phyloP scores from a whole-genome alignment of 1,284 basidiomycete genomes.

The Schizopora paradoxa region DNA sequence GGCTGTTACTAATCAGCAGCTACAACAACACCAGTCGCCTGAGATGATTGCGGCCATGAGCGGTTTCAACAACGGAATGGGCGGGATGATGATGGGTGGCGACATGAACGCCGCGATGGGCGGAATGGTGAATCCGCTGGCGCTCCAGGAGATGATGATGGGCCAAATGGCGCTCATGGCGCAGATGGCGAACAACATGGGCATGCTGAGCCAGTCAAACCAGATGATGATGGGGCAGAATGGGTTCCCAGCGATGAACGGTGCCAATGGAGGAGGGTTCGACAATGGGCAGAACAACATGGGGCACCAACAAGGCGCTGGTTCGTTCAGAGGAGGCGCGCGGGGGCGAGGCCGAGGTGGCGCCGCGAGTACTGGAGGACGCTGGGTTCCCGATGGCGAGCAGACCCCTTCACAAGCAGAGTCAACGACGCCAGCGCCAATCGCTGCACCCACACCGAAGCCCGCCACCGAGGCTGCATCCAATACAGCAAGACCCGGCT shows the following conservation, averaged over 20 bases:
- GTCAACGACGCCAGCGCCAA: conserved; percentile 23
- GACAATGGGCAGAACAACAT: conserved; percentile 32
- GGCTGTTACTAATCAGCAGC: conserved; percentile 50
- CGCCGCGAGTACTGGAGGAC: conserved; percentile 9
- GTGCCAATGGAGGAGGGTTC: conserved; percentile 28
- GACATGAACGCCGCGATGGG: conserved; percentile 46
- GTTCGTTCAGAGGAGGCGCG: conserved; percentile 30
- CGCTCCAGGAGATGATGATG: conserved; percentile 82
- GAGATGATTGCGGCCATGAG: conserved; percentile 51
- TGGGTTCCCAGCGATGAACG: conserved; percentile 48
- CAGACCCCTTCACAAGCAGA: conserved; percentile 15
- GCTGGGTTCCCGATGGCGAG: conserved; percentile 8
- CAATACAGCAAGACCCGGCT: conserved; percentile 36
- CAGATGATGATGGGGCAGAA: conserved; percentile 44
- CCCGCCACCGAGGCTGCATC: conserved; percentile 30
- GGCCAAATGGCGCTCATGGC: conserved; percentile 83
- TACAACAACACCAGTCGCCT: conserved; percentile 31
- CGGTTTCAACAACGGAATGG: conserved; percentile 41
- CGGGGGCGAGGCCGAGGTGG: conserved; percentile 15
- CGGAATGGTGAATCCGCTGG: conserved; percentile 55
- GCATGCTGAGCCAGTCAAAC: conserved; percentile 55
- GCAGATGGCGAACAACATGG: conserved; percentile 72
- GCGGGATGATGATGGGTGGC: conserved; percentile 37
- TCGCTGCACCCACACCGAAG: conserved; percentile 34
- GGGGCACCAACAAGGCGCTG: conserved; percentile 33